phyloP scores from a whole-genome alignment of 1,284 basidiomycete species.

The Quambalaria eucalypti region DNA sequence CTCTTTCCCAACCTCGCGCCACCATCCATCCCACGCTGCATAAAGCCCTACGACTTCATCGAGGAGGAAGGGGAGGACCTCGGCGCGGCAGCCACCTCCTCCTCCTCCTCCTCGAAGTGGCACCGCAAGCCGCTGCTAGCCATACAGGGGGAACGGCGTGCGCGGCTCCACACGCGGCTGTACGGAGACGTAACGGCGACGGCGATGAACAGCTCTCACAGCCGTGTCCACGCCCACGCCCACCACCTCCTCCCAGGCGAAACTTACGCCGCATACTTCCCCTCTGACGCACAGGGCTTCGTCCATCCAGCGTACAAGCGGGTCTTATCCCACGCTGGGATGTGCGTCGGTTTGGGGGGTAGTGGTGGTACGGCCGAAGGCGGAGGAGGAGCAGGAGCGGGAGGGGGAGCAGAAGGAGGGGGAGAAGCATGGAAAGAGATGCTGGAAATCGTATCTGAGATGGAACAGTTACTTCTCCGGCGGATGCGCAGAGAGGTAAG shows the following conservation, averaged over 20 bases:
- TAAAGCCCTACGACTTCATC: not conserved
- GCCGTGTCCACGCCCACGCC: not conserved
- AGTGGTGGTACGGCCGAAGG: not conserved
- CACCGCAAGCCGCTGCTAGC: not conserved
- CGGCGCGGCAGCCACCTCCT: not conserved
- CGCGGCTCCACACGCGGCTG: not conserved
- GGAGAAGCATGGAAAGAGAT: not conserved
- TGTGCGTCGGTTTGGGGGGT: not conserved
- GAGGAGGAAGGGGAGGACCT: not conserved
- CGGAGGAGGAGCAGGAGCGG: not conserved
- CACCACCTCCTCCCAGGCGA: not conserved
- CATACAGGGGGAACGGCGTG: not conserved
- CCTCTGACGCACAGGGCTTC: not conserved
- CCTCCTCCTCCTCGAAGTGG: not conserved
- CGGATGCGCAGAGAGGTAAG: not conserved
- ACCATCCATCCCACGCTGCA: not conserved
- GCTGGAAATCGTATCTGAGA: not conserved
- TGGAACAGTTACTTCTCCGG: not conserved
- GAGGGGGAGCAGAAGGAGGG: not conserved
- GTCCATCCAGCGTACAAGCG: not conserved
- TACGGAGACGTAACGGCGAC: not conserved
- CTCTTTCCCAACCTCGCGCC: not conserved
- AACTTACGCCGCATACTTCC: not conserved
- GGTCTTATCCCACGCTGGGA: not conserved
- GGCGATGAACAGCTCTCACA: not conserved